Base-by-base conservation (phyloP, 2,329 filamentous ascomycete genomes). In the Botrytis paeoniae region DNA sequence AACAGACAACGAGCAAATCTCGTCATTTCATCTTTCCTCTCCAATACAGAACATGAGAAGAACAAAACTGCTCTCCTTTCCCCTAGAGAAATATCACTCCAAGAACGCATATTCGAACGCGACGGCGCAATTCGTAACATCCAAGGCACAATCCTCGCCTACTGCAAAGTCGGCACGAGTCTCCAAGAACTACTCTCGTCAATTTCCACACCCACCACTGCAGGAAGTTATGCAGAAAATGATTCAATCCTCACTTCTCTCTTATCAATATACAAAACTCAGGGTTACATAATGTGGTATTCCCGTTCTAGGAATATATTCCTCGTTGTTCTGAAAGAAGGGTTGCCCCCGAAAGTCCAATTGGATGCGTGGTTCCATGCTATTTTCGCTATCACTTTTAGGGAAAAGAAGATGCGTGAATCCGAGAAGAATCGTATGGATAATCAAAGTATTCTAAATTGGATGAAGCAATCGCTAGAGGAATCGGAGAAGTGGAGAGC, bases 1-100 rank as follows among this genome's bases (percentile, higher is more conserved):
- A 98, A 97, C 82, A 88, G 93, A 35, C 95, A 98, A 82, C 89
- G 96, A 51, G 93, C 94, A 2, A 93, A 91, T 65, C 89, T 98
- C 32, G 85, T 97, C 1, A 91, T 95, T 78, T 86, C 88, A 59
- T 84, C 86, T 75, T 87, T 88, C 70, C 80, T 91, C 12, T 71
- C 75, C 8, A 10, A 16, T n/a, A 0, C 59, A 62, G 6, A 9
- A 3, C 51, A 41, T n/a, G 29, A 59, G 43, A 9, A 61, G 48
- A 16, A 12, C 37, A 43, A 14, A 48, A 29, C n/a, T 12, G 2
- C 4, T 41, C 61, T 93, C 2, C 85, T 93, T 4, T 86, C 86
- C 0, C 94, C 94, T 0, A 82, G 85, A 12, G 85, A 94, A 76
- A 90, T 94, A 1, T 87, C 93, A 22, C 29, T 69, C 1, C 63